These are phyloP conservation scores for Barnettozyma botsteinii DNA, from an alignment of 805 yeast species.

Conservation along the genomic window DNA sequence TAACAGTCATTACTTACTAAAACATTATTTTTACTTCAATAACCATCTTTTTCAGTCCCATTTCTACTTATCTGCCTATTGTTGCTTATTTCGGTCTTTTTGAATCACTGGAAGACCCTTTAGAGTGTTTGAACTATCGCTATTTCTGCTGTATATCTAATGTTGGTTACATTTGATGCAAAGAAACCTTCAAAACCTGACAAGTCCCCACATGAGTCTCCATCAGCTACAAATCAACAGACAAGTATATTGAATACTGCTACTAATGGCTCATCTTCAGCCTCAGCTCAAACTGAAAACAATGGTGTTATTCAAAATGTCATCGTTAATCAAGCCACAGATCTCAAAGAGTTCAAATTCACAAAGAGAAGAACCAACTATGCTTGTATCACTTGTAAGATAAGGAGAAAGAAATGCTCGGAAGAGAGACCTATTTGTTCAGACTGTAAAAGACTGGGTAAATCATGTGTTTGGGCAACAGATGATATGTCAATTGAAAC, in stretches of 20 bases:
- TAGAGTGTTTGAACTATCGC: no score
- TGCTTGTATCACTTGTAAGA: slow-evolving; percentile 69
- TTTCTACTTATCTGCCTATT: no score
- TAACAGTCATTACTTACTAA: no score
- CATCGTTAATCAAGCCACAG: slow-evolving; percentile 14
- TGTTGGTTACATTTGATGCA: slow-evolving; percentile 25
- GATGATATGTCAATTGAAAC: slow-evolving; percentile 32
- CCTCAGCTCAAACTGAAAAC: background rate
- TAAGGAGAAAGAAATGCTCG: slow-evolving; percentile 69
- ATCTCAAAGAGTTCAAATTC: slow-evolving; percentile 20
- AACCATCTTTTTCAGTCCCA: no score
- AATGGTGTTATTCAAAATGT: slow-evolving; percentile 16
- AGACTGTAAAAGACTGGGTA: slow-evolving; percentile 59
- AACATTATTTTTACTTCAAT: no score
- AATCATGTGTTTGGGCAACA: slow-evolving; percentile 66
- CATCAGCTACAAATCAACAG: background rate
- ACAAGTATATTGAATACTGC: background rate
- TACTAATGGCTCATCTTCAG: no score
- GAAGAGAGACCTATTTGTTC: slow-evolving; percentile 63
- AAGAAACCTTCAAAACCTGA: slow-evolving; percentile 12
- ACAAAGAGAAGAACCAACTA: slow-evolving; percentile 39
- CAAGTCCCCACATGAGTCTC: background rate
- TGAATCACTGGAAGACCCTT: no score
- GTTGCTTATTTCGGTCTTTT: no score
- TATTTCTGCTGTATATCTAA: no score